These are phyloP conservation scores for Senecio squalidus DNA, from an alignment of 140 eudicot species.

Conservation along the genomic window DNA sequence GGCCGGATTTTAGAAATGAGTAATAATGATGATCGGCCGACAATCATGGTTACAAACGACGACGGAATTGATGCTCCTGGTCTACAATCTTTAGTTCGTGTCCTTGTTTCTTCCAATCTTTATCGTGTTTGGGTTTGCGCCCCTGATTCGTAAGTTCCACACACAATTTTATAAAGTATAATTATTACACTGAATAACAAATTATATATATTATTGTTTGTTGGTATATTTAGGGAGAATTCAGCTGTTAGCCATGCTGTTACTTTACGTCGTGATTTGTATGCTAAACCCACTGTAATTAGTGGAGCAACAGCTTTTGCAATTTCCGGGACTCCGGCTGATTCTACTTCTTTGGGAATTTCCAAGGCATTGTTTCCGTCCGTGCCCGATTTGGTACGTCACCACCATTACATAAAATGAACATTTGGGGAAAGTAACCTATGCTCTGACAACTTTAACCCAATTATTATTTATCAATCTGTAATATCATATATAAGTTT, in stretches of 20 bases:
- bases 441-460: too few species aligned
- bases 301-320: constrained; percentile 86
- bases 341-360: constrained; percentile 78
- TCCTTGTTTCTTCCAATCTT: constrained; percentile 59
- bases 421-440: too few species aligned
- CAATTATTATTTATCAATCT: too few species aligned
- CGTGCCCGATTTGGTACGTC: constrained; percentile 72
- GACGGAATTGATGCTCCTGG: constrained; percentile 92
- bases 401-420: not conserved
- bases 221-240: constrained; percentile 49
- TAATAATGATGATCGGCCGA: constrained; percentile 35
- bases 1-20: too few species aligned
- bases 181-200: too few species aligned
- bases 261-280: constrained; percentile 59
- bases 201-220: too few species aligned
- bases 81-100: constrained; percentile 62
- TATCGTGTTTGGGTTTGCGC: constrained; percentile 75
- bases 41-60: constrained; percentile 87
- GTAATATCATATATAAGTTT: too few species aligned
- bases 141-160: constrained; percentile 78
- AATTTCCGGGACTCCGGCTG: constrained; percentile 92
- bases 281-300: constrained; percentile 58
- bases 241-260: constrained; percentile 87
- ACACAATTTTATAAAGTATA: too few species aligned
- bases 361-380: constrained; percentile 72